Evolutionary conservation across 2,329 filamentous ascomycete genomes (phyloP), one percentile per base, ranked within the genome.

Genomic region (Sarocladiaceae sp.): DNA sequence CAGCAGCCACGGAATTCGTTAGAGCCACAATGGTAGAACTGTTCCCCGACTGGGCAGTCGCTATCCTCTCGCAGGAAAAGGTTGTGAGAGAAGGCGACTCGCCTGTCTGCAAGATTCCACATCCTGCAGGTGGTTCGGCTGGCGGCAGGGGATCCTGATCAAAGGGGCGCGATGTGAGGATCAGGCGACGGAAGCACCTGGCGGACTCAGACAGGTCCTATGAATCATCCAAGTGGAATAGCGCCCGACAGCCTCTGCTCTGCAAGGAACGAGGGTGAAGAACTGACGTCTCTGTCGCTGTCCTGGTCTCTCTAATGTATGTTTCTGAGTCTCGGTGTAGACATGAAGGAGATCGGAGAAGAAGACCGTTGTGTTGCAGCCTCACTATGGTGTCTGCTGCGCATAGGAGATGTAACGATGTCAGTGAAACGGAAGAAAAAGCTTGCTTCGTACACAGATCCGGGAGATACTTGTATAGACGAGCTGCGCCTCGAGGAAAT

Each of bases 21-120:
- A 39, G 34, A 39, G 9, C 34, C 34, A 26, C 34, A 39, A n/a
- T n/a, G 34, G 34, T 39, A 39, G 20, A 39, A 39, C 19, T 39
- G 34, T 9, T 10, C 26, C 9, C 34, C 34, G 4, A 15, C 4
- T 4, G 6, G 13, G 20, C 34, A 39, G 10, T 39, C 34, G 18
- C 26, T 21, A 15, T 39, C 34, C n/a, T 39, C 34, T 10, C 34
- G 34, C n/a, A 15, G 34, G 5, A 24, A 5, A 6, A 12, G 21
- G 16, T 9, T 16, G 34, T 24, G 9, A 11, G 20, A 39, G 20
- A 24, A 26, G 19, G n/a, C 23, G 19, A 15, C 6, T 26, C 12
- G 19, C 19, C 21, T n/a, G 16, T 24, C 19, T 39, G 16, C 34
- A 6, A 13, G 19, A 6, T 4, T 19, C 34, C 34, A 23, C 34